Percentiles rank a stretch among this genome's conserved stretches.
These are phyloP conservation scores for Globisporangium splendens DNA, from an alignment of 352 stramenopile species.

Conservation along the genomic window DNA sequence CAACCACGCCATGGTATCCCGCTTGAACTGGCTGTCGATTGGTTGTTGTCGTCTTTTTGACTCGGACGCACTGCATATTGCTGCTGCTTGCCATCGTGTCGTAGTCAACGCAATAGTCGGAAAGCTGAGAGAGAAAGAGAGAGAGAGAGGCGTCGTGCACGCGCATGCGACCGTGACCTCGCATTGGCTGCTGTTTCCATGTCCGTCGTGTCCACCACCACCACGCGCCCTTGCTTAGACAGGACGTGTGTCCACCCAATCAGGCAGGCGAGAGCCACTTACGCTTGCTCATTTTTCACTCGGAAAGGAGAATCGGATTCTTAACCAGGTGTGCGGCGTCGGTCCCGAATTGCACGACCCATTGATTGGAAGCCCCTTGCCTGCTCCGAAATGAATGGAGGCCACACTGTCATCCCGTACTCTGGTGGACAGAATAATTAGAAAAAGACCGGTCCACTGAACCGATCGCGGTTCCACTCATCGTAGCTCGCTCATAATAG, in stretches of 20 bases:
- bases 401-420: slow-evolving; percentile 10
- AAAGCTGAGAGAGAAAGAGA: neutral
- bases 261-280: slow-evolving; percentile 30
- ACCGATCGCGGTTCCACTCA: neutral
- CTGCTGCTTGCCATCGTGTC: neutral
- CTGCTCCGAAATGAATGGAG: slow-evolving; percentile 21
- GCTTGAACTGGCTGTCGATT: too few species aligned
- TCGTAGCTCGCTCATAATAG: neutral
- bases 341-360: slow-evolving; percentile 11
- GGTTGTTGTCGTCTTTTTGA: too few species aligned
- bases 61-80: neutral
- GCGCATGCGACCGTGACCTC: too few species aligned
- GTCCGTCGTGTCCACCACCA: neutral
- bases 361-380: slow-evolving; percentile 11
- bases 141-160: neutral
- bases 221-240: neutral
- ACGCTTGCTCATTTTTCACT: slow-evolving; percentile 87
- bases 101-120: neutral
- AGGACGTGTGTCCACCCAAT: too few species aligned
- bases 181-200: neutral
- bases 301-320: slow-evolving; percentile 60
- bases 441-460: slow-evolving; percentile 2
- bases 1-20: too few species aligned
- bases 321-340: slow-evolving; percentile 19
- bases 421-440: slow-evolving; percentile 7